Conservation (phyloP, 345 rosid genomes). For the Brassica cretica region DNA sequence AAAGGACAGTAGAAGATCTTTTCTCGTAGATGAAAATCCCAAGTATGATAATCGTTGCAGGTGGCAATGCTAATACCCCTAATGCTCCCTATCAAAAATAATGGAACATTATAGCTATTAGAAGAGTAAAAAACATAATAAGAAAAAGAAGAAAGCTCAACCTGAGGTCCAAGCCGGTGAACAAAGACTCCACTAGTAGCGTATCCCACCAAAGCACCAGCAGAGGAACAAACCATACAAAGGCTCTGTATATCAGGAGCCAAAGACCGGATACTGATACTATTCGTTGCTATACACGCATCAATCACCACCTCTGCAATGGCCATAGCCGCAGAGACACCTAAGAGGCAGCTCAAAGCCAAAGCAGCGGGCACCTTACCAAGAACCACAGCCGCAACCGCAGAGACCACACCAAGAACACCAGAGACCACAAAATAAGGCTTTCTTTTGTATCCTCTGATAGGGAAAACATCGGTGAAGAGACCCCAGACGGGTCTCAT, state of each 20-base stretch:
- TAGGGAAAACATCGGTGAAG: constrained; percentile 69
- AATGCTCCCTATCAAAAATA: constrained; percentile 54
- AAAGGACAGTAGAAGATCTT: constrained; percentile 35
- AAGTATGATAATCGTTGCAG: constrained; percentile 50
- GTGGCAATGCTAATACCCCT: constrained; percentile 62
- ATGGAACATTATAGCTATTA: constrained; percentile 7
- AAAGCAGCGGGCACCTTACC: constrained; percentile 52
- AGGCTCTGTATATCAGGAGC: constrained; percentile 88
- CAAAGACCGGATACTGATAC: constrained; percentile 54
- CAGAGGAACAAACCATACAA: constrained; percentile 75
- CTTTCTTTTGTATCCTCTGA: constrained; percentile 65
- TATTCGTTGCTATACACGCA: constrained; percentile 80
- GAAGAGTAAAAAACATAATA: background rate
- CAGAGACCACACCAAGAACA: constrained; percentile 55
- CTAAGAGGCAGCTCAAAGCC: constrained; percentile 64
- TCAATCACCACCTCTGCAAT: constrained; percentile 85
- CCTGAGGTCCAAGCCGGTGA: constrained; percentile 78
- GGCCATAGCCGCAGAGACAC: constrained; percentile 69
- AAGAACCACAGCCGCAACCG: constrained; percentile 49
- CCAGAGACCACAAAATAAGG: constrained; percentile 76
- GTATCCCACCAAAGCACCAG: constrained; percentile 74
- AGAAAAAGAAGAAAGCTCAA: constrained; percentile 1
- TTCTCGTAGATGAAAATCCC: constrained; percentile 70
- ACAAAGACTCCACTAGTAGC: constrained; percentile 71
- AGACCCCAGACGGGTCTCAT: constrained; percentile 85